Percentiles rank a stretch among this genome's conserved stretches.
Evolutionary conservation across 495 filamentous ascomycete species (phyloP).

Genomic region (Hyaloscypha bicolor): DNA sequence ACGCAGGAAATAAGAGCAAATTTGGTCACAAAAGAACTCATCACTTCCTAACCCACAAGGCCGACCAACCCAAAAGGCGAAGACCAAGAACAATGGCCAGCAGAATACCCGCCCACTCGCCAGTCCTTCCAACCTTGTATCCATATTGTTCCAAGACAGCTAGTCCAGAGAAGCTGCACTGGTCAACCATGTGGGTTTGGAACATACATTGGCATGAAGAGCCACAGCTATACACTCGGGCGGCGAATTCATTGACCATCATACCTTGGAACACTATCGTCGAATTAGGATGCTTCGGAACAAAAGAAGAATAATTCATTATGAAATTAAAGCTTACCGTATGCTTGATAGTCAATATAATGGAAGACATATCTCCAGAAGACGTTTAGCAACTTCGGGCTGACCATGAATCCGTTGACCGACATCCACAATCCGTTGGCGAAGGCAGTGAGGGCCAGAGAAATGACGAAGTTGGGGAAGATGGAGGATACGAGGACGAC

Average conservation of each 20-base stretch:
- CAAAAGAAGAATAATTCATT: slow-evolving; percentile 29
- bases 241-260: slow-evolving; percentile 83
- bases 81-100: slow-evolving; percentile 73
- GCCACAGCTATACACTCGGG: slow-evolving; percentile 61
- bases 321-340: not conserved
- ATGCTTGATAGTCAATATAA: slow-evolving; percentile 77
- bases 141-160: slow-evolving; percentile 69
- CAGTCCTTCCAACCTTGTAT: slow-evolving; percentile 62
- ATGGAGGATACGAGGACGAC: slow-evolving; percentile 74
- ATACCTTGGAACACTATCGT: slow-evolving; percentile 77
- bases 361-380: slow-evolving; percentile 86
- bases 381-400: slow-evolving; percentile 65
- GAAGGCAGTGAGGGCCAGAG: slow-evolving; percentile 75
- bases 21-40: not conserved
- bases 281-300: not conserved
- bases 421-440: slow-evolving; percentile 88
- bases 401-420: slow-evolving; percentile 70
- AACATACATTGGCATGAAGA: slow-evolving; percentile 71
- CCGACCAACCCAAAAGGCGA: slow-evolving; percentile 56
- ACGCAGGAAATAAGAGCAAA: not conserved
- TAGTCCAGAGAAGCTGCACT: slow-evolving; percentile 69
- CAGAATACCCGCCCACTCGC: slow-evolving; percentile 75
- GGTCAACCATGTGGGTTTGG: slow-evolving; percentile 55
- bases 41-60: slow-evolving; percentile 13
- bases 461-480: slow-evolving; percentile 76